Evolutionary conservation across 345 rosid species (phyloP).

Genomic region (Moricandia arvensis): DNA sequence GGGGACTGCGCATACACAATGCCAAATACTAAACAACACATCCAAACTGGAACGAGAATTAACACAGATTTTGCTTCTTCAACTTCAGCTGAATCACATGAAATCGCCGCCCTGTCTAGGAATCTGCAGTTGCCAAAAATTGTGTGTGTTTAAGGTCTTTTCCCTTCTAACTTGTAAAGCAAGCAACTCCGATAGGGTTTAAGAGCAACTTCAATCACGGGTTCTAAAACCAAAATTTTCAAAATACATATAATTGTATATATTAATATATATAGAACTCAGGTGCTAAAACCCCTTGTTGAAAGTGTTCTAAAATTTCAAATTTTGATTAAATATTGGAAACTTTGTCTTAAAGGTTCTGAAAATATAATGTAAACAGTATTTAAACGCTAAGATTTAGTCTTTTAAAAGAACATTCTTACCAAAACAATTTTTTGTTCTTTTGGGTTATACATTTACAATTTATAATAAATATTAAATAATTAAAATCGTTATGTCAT

Average conservation of each 20-base stretch:
- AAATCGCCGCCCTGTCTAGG: slow-evolving; percentile 48
- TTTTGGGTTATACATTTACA: no score
- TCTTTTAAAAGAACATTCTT: no score
- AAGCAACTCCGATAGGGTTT: background rate
- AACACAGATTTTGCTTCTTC: slow-evolving; percentile 54
- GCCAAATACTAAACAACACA: slow-evolving; percentile 49
- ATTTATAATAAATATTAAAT: background rate
- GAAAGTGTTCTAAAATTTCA: no score
- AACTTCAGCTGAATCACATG: slow-evolving; percentile 42
- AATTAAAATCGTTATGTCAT: background rate
- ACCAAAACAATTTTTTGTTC: no score
- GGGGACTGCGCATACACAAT: slow-evolving; percentile 52
- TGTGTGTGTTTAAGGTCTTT: background rate
- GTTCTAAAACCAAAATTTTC: no score
- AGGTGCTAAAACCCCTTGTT: no score
- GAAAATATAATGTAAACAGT: background rate
- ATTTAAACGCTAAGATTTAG: background rate
- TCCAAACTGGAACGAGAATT: slow-evolving; percentile 56
- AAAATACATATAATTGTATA: no score
- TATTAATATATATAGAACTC: no score
- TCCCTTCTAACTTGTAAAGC: background rate
- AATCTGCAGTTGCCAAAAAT: slow-evolving; percentile 40
- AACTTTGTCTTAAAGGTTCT: background rate
- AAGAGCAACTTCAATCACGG: no score
- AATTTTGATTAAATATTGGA: no score